phyloP scores from a whole-genome alignment of 225 moss, liverwort and hornwort species.

The Physcomitrium patens region DNA sequence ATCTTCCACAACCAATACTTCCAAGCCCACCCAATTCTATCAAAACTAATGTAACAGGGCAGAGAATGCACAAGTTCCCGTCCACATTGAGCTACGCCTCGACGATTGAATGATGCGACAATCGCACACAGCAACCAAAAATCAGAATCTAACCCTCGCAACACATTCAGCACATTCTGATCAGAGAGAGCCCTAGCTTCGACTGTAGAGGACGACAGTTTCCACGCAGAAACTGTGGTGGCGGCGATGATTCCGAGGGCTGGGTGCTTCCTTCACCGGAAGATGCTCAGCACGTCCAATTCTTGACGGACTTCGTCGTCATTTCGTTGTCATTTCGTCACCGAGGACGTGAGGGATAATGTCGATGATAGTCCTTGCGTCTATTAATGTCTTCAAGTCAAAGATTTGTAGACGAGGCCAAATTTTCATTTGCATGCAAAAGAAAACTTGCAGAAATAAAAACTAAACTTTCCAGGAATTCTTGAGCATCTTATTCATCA shows the following conservation, averaged over 20 bases:
- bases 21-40: neutral
- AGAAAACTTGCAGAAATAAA: too few species aligned
- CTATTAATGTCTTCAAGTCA: too few species aligned
- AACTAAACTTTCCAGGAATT: too few species aligned
- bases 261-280: neutral
- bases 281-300: neutral
- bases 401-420: too few species aligned
- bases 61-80: neutral
- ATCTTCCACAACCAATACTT: neutral
- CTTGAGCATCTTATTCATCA: too few species aligned
- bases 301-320: neutral
- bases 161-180: neutral
- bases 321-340: too few species aligned
- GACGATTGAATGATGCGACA: neutral
- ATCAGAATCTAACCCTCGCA: neutral
- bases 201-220: slow-evolving; percentile 22
- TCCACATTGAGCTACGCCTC: neutral
- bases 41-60: neutral
- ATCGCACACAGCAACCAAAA: slow-evolving; percentile 16
- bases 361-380: too few species aligned
- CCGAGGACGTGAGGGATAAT: too few species aligned
- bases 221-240: neutral
- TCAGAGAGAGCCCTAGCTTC: neutral
- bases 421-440: too few species aligned
- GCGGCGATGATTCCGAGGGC: slow-evolving; percentile 25